Evolutionary conservation across 1,284 basidiomycete genomes (phyloP).

Genomic region (Ceratobasidium sp.): DNA sequence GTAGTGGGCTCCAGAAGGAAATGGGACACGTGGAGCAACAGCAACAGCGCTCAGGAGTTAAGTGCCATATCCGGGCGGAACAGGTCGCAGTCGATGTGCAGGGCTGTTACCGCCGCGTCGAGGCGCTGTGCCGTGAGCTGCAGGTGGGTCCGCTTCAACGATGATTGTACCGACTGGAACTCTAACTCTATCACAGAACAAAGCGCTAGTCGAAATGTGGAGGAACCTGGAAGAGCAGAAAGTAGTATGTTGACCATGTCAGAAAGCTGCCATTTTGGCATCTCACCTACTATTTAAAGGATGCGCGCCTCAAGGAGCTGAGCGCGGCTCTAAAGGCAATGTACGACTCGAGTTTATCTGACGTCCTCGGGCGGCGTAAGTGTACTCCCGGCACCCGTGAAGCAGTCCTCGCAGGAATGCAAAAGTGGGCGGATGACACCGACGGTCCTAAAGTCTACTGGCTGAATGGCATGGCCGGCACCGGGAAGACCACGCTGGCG

Average conservation of each 20-base stretch:
- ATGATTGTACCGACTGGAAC: neutral
- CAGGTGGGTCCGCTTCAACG: neutral
- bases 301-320: neutral
- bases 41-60: no score
- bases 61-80: no score
- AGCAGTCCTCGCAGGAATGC: neutral
- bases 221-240: neutral
- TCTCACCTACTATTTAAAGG: neutral
- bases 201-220: neutral
- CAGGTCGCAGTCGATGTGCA: no score
- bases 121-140: neutral
- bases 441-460: neutral
- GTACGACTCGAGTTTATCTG: neutral
- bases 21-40: no score
- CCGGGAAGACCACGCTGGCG: constrained; percentile 1
- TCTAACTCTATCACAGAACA: neutral
- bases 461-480: constrained; percentile 23
- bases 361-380: neutral
- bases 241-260: neutral
- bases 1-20: no score
- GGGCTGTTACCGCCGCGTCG: no score
- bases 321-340: neutral
- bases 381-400: neutral
- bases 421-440: neutral
- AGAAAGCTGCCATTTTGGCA: neutral